Base-by-base conservation (phyloP, 495 filamentous ascomycete species). In the Podospora didyma region DNA sequence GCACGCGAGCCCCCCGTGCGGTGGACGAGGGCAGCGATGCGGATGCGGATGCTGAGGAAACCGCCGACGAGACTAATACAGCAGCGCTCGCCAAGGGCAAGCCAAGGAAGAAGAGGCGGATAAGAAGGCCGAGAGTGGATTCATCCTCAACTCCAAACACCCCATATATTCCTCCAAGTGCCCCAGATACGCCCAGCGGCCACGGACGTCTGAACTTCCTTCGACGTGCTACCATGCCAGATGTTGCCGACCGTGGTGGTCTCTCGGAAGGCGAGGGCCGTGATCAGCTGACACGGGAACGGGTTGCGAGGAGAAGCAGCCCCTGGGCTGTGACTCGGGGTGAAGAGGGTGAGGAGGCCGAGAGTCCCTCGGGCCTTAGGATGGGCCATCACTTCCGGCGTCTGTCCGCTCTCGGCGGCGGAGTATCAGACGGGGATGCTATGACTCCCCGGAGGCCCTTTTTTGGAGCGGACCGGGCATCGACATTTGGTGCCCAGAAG, bases 191-290 rank as follows among this genome's bases (percentile, higher is more conserved):
- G 1, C 67, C 75, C 7, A 50, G 59, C 41, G 55, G 53, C 3
- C 59, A 68, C 28, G 60, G 64, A 19, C 74, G 74, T 9, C 53
- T 77, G 21, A 62, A 75, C 28, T 82, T 89, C 22, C 74, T 89
- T 51, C 83, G 89, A 44, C 80, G 89, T 54, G 81, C 85, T 10
- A 90, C 87, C 23, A 84, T 86, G 64, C 81, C 79, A 2, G 89
- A 92, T 59, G 73, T 85, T 49, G 76, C 81, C 2, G 82, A 92
- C 45, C 82, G 81, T 23, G 82, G 86, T 35, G 89, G 86, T 19
- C 74, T 93, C 7, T 97, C 92, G 16, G 92, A 97, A 66, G 92
- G 92, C 55, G 92, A 96, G 67, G 91, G 91, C 26, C 85, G 90
- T 19, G 85, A 93, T 54, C 79, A 86, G 37, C 71, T 96, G 6